These are phyloP conservation scores for Thecaphora frezii DNA, from an alignment of 1,284 basidiomycete species.

Conservation along the genomic window DNA sequence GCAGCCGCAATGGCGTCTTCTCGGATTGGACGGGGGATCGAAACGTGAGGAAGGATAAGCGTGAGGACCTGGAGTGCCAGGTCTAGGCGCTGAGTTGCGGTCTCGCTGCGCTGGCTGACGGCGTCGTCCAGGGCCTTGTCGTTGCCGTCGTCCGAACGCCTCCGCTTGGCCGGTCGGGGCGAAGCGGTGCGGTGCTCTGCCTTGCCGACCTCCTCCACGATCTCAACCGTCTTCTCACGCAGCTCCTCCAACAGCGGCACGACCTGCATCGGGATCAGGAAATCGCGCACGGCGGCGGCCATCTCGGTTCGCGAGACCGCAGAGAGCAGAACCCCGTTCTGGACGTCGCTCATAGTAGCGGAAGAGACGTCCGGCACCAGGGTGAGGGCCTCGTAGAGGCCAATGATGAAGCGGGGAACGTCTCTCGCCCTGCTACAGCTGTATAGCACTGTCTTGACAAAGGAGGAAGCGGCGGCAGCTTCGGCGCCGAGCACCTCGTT, in stretches of 20 bases:
- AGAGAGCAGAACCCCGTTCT: slow-evolving; percentile 14
- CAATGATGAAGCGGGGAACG: slow-evolving; percentile 18
- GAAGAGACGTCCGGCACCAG: slow-evolving; percentile 2
- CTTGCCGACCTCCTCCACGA: slow-evolving; percentile 1
- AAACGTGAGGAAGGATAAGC: background rate
- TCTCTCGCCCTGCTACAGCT: slow-evolving; percentile 19
- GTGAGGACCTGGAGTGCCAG: background rate
- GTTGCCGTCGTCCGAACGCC: background rate
- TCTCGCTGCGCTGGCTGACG: background rate
- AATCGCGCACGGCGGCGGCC: slow-evolving; percentile 22
- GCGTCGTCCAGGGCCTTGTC: background rate
- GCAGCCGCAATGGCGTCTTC: slow-evolving; percentile 21
- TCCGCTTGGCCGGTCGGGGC: slow-evolving; percentile 2
- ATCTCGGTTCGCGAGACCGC: slow-evolving; percentile 23
- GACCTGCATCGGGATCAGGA: slow-evolving; percentile 24
- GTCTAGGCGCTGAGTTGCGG: slow-evolving; percentile 9
- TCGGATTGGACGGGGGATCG: slow-evolving; percentile 13
- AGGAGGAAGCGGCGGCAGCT: slow-evolving; percentile 15
- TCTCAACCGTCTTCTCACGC: slow-evolving; percentile 1
- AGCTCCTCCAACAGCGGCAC: slow-evolving; percentile 16
- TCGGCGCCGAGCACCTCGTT: slow-evolving; percentile 9
- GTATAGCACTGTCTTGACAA: slow-evolving; percentile 16
- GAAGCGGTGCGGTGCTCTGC: slow-evolving; percentile 11
- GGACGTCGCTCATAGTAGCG: background rate
- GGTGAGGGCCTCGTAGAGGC: slow-evolving; percentile 9